Evolutionary conservation across 2,329 filamentous ascomycete genomes (phyloP).

Genomic region (Acrocalymma vagum): DNA sequence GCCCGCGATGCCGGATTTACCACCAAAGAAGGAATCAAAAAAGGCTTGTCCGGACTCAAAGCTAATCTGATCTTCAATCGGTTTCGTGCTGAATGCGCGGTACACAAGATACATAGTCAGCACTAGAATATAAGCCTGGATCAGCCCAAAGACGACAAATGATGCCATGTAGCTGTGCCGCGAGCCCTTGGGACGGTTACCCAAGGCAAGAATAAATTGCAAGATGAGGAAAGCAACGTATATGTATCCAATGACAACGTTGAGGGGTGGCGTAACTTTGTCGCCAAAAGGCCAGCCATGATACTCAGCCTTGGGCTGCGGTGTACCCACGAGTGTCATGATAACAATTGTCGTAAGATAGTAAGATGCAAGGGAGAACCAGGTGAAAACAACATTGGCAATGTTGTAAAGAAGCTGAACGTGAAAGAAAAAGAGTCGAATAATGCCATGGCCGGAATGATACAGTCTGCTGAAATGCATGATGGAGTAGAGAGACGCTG

Average conservation of each 20-base stretch:
- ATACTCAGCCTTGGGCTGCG: slow-evolving; percentile 43
- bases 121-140: slow-evolving; percentile 86
- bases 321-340: slow-evolving; percentile 84
- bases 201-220: slow-evolving; percentile 92
- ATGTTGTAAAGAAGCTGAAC: slow-evolving; percentile 93
- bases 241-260: slow-evolving; percentile 85
- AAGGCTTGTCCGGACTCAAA: slow-evolving; percentile 72
- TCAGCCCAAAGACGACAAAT: slow-evolving; percentile 81
- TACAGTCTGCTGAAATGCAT: slow-evolving; percentile 98
- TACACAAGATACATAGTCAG: slow-evolving; percentile 85
- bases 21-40: slow-evolving; percentile 75
- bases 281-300: slow-evolving; percentile 88
- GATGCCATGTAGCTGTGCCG: slow-evolving; percentile 88
- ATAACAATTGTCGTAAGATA: slow-evolving; percentile 94
- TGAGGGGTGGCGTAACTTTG: slow-evolving; percentile 82
- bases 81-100: slow-evolving; percentile 70
- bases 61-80: slow-evolving; percentile 66
- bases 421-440: slow-evolving; percentile 97
- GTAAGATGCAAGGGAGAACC: slow-evolving; percentile 80
- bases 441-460: slow-evolving; percentile 91
- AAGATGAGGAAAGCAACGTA: slow-evolving; percentile 88
- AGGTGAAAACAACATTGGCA: slow-evolving; percentile 83
- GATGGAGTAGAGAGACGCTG: slow-evolving; percentile 89
- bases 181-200: slow-evolving; percentile 91
- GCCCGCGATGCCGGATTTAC: slow-evolving; percentile 74